These are phyloP conservation scores for Crassisporium funariophilum DNA, from an alignment of 768 basidiomycete species.

Conservation along the genomic window DNA sequence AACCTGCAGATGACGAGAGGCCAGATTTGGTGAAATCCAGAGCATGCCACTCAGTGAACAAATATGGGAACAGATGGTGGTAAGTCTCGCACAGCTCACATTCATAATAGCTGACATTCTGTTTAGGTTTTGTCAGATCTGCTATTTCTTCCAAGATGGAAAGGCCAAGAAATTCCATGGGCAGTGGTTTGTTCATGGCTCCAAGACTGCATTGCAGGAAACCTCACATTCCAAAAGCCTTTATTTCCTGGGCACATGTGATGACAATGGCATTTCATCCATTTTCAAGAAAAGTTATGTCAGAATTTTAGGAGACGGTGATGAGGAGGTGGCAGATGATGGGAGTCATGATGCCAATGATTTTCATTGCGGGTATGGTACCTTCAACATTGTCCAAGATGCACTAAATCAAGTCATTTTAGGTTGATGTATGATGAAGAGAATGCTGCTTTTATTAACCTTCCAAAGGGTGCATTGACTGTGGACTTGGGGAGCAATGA, in stretches of 20 bases:
- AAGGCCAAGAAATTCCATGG: slow-evolving; percentile 62
- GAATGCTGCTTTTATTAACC: slow-evolving; percentile 46
- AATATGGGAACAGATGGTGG: slow-evolving; percentile 63
- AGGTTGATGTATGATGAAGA: slow-evolving; percentile 58
- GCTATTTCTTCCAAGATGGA: slow-evolving; percentile 56
- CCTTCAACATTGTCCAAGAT: neutral
- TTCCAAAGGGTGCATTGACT: slow-evolving; percentile 33
- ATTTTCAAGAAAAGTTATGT: slow-evolving; percentile 64
- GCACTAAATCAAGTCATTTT: slow-evolving; percentile 1
- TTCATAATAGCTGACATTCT: neutral
- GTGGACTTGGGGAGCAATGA: slow-evolving; percentile 4
- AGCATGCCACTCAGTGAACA: slow-evolving; percentile 53
- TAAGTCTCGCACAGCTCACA: slow-evolving; percentile 30
- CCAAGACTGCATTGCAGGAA: slow-evolving; percentile 67
- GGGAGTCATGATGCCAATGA: slow-evolving; percentile 39
- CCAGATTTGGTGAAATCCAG: slow-evolving; percentile 39
- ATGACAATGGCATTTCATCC: slow-evolving; percentile 51
- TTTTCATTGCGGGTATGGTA: slow-evolving; percentile 60
- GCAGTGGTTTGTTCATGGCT: slow-evolving; percentile 71
- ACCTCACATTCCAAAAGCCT: slow-evolving; percentile 63
- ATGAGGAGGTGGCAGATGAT: slow-evolving; percentile 51
- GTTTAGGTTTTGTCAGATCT: slow-evolving; percentile 70
- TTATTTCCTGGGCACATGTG: slow-evolving; percentile 58
- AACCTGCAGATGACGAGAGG: slow-evolving; percentile 54
- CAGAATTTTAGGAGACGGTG: slow-evolving; percentile 38